These are phyloP conservation scores for Silene vulgaris DNA, from an alignment of 179 eudicot genomes.

Conservation along the genomic window DNA sequence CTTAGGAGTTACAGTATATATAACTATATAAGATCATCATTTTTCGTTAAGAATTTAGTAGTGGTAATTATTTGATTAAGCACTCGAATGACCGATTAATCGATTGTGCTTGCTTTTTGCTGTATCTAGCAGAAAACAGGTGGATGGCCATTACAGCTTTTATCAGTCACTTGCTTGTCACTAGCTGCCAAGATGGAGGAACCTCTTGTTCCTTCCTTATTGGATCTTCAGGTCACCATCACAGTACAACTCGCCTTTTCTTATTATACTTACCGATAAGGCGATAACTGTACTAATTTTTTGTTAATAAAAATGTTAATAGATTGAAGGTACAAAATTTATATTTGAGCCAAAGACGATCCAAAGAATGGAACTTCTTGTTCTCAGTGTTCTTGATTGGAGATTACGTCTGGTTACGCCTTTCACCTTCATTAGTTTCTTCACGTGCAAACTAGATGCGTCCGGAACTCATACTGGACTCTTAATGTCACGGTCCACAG, in stretches of 20 bases:
- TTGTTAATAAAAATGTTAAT: background rate
- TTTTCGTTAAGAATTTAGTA: too few relatives aligned
- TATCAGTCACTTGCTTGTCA: constrained; percentile 86
- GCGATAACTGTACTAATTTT: background rate
- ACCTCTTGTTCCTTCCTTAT: constrained; percentile 81
- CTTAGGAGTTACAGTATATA: too few relatives aligned
- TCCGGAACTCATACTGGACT: constrained; percentile 42
- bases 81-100: background rate
- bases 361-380: constrained; percentile 78
- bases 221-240: constrained; percentile 73
- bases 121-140: constrained; percentile 47
- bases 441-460: constrained; percentile 65
- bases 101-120: background rate
- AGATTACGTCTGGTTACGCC: constrained; percentile 74
- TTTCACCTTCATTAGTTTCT: constrained; percentile 56
- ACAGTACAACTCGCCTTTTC: constrained; percentile 3
- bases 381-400: constrained; percentile 70
- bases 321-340: constrained; percentile 68
- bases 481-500: constrained; percentile 54
- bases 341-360: constrained; percentile 73
- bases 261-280: background rate
- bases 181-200: constrained; percentile 99
- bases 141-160: constrained; percentile 90
- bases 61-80: background rate
- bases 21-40: too few relatives aligned